phyloP scores from a whole-genome alignment of 1,284 basidiomycete genomes.

The Kalmanozyma brasiliensis region DNA sequence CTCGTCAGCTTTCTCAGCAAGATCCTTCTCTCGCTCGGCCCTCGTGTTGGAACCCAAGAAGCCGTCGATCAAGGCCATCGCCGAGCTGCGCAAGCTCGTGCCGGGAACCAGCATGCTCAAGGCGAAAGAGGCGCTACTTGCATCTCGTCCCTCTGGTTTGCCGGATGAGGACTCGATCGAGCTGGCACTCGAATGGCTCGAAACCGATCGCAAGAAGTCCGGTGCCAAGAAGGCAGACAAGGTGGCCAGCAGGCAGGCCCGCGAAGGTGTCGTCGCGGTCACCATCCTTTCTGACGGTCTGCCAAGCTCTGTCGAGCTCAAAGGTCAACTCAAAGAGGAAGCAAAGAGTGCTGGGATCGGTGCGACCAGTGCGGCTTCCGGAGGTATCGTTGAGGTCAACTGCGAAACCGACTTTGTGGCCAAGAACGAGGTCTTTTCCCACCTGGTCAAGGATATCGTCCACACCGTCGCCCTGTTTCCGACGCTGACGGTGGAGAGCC shows the following conservation, averaged over 20 bases:
- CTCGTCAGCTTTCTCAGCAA: not conserved
- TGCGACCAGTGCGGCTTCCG: slow-evolving; percentile 70
- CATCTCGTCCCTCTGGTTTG: slow-evolving; percentile 68
- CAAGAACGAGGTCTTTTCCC: slow-evolving; percentile 83
- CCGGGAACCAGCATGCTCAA: slow-evolving; percentile 80
- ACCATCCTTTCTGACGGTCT: slow-evolving; percentile 77
- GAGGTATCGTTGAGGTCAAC: slow-evolving; percentile 89
- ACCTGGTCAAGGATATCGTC: slow-evolving; percentile 82
- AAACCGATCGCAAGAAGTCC: slow-evolving; percentile 77
- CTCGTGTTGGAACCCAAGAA: slow-evolving; percentile 41
- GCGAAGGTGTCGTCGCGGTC: slow-evolving; percentile 82
- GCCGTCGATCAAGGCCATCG: slow-evolving; percentile 78
- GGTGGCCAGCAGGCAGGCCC: slow-evolving; percentile 77
- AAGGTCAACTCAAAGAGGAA: slow-evolving; percentile 54
- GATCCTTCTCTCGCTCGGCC: slow-evolving; percentile 14
- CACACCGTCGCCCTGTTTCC: slow-evolving; percentile 85
- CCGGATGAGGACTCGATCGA: slow-evolving; percentile 76
- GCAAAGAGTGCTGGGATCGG: slow-evolving; percentile 65
- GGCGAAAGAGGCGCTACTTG: slow-evolving; percentile 85
- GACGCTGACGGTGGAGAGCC: slow-evolving; percentile 68
- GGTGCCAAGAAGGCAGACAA: slow-evolving; percentile 86
- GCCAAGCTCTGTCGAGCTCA: slow-evolving; percentile 26
- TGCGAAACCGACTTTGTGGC: slow-evolving; percentile 98
- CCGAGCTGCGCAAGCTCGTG: slow-evolving; percentile 82
- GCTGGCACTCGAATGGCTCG: slow-evolving; percentile 82